These are phyloP conservation scores for Eimeria praecox DNA, from an alignment of 169 alveolate genomes.

Conservation along the genomic window DNA sequence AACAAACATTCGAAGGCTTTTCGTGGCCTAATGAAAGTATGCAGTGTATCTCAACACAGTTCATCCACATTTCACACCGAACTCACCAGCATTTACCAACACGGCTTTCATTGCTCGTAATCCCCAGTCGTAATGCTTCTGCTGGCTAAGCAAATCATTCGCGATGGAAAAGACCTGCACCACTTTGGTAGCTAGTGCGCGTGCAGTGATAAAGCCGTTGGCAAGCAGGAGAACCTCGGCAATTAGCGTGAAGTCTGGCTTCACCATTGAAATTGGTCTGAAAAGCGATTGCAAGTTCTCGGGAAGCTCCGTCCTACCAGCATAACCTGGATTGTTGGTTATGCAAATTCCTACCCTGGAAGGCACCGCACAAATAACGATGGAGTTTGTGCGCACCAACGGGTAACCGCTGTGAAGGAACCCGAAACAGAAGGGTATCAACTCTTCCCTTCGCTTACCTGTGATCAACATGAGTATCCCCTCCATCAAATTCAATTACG, in stretches of 20 bases:
- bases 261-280: slow-evolving; percentile 98
- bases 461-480: slow-evolving; percentile 1
- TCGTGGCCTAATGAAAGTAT: background rate
- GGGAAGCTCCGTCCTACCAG: slow-evolving; percentile 98
- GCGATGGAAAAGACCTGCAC: slow-evolving; percentile 94
- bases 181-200: slow-evolving; percentile 95
- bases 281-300: slow-evolving; percentile 97
- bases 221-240: slow-evolving; percentile 96
- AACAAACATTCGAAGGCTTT: background rate
- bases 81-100: slow-evolving; percentile 97
- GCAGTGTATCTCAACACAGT: background rate
- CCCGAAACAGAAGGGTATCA: background rate
- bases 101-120: slow-evolving; percentile 98
- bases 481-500: slow-evolving; percentile 88
- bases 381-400: slow-evolving; percentile 86
- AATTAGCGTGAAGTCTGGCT: slow-evolving; percentile 96
- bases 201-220: slow-evolving; percentile 97
- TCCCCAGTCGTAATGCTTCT: slow-evolving; percentile 98
- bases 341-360: slow-evolving; percentile 89
- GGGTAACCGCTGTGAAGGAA: background rate
- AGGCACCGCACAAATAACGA: slow-evolving; percentile 94
- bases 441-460: slow-evolving; percentile 17
- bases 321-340: slow-evolving; percentile 98
- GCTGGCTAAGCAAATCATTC: slow-evolving; percentile 93
- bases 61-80: slow-evolving; percentile 80